Conservation (phyloP, 257 asterid species). For the Vinca minor region DNA sequence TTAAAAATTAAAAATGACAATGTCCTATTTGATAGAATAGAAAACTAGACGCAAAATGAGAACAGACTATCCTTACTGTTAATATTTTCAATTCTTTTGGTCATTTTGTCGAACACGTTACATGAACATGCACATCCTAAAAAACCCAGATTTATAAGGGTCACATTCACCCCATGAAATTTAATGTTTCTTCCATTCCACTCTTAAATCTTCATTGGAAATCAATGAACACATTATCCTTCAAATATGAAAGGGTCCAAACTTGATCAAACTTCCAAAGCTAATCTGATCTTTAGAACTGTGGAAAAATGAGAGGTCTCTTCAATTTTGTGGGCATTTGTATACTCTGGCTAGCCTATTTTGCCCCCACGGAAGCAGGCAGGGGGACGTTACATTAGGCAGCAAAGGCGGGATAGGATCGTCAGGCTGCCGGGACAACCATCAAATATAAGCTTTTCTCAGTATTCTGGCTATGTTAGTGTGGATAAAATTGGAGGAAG, state of each 20-base stretch:
- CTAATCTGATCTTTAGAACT: neutral
- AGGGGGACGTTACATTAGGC: neutral
- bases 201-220: neutral
- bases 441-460: conserved; percentile 32
- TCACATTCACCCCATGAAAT: conserved; percentile 3
- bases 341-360: conserved; percentile 5
- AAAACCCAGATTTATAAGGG: neutral
- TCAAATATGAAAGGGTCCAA: neutral
- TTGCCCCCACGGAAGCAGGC: neutral
- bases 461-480: conserved; percentile 54
- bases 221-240: conserved; percentile 1
- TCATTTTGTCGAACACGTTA: conserved; percentile 5
- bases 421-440: conserved; percentile 47
- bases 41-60: too few relatives aligned
- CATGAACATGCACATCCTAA: neutral
- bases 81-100: too few relatives aligned
- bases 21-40: too few relatives aligned
- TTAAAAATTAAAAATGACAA: too few relatives aligned
- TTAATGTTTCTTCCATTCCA: neutral
- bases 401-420: conserved; percentile 39
- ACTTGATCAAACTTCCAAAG: neutral
- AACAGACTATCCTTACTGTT: too few relatives aligned
- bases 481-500: conserved; percentile 35
- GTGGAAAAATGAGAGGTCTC: conserved; percentile 1
- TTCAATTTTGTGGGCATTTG: neutral